Percentiles rank a stretch among this genome's conserved stretches.
phyloP scores from a whole-genome alignment of 2,329 filamentous ascomycete species.

The Gyromitra esculenta region DNA sequence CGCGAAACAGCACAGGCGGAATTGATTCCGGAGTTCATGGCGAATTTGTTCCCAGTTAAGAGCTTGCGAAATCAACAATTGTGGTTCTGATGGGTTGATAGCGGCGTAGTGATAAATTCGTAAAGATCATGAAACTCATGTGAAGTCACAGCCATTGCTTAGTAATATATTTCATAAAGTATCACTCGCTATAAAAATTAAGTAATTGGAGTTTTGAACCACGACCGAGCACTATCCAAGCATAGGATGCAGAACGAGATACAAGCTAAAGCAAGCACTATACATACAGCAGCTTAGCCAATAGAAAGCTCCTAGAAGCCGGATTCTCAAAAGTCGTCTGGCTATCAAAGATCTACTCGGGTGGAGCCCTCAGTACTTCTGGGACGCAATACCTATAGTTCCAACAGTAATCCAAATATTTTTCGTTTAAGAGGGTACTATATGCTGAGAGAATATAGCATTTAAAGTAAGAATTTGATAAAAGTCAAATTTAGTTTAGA shows the following conservation, averaged over 20 bases:
- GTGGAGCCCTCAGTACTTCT: too few species aligned
- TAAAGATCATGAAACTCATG: constrained; percentile 6
- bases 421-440: too few species aligned
- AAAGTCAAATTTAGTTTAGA: not conserved
- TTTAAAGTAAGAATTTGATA: not conserved
- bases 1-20: constrained; percentile 37
- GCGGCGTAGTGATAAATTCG: constrained; percentile 1
- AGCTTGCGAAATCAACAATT: constrained; percentile 14
- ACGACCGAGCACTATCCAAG: too few species aligned
- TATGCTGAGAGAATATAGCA: too few species aligned
- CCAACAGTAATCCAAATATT: too few species aligned
- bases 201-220: not conserved
- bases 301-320: too few species aligned
- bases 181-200: constrained; percentile 28
- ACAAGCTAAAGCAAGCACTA: too few species aligned
- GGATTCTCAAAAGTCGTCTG: too few species aligned
- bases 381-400: too few species aligned
- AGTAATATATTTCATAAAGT: constrained; percentile 24
- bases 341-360: too few species aligned
- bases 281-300: too few species aligned
- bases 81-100: constrained; percentile 22
- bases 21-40: constrained; percentile 52
- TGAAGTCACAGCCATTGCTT: constrained; percentile 28
- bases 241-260: too few species aligned
- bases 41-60: constrained; percentile 16